Evolutionary conservation across 1,284 basidiomycete species (phyloP), one percentile per base, ranked within the genome.

Genomic region (Fomitopsis pinicola): DNA sequence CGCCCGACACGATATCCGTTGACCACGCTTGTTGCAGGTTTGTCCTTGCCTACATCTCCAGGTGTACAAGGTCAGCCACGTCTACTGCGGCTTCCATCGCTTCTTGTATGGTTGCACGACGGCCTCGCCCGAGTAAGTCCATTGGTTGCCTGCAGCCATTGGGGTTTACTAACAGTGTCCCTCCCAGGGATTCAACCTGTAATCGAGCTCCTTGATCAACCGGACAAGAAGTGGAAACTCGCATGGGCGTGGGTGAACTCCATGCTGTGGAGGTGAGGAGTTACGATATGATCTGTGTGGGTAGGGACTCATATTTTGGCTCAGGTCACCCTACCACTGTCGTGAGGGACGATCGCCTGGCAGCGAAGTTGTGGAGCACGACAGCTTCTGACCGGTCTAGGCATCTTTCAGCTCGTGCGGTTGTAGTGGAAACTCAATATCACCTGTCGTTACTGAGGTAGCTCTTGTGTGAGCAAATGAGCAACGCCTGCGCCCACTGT

Each of bases 51-150:
- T 35, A 60, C 42, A 65, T 26, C 64, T 68, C 66, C 64, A 62
- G 44, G 55, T 66, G 53, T 68, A 58, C 62, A 61, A 70, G 70
- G 63, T 72, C 72, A 68, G 70, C 72, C 72, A 67, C 70, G 66
- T 57, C 64, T 67, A 68, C 64, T 67, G 66, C 67, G 64, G 73
- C 69, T 75, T 76, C 74, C 75, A 76, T 76, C 71, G 74, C 74
- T 77, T 77, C 75, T 75, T 77, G 74, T 77, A 75, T 74, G 75
- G 74, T 70, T 75, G 75, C 70, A 68, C 66, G 74, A 68, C 64
- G 75, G 73, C 67, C 74, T 77, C 75, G 68, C 60, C 64, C 65
- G 64, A 69, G 72, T 60, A n/a, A 33, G 9, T 33, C 7, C 22
- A 3, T 14, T 19, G 6, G n/a, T 45, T 45, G 42, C 22, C 9